These are phyloP conservation scores for Taiozyma sp. DNA, from an alignment of 1,139 yeast species.

Conservation along the genomic window DNA sequence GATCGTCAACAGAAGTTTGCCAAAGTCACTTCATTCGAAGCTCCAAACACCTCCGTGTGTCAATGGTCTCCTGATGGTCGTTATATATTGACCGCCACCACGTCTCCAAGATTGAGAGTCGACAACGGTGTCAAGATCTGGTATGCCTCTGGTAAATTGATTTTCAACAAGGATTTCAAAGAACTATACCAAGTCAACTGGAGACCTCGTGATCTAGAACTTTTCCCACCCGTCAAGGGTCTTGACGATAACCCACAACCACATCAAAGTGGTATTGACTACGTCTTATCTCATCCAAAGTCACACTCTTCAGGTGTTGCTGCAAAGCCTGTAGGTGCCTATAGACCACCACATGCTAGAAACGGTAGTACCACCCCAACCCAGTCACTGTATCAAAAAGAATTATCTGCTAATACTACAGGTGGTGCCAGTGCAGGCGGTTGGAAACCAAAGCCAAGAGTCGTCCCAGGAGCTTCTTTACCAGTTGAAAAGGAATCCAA, in stretches of 20 bases:
- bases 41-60: slow-evolving; percentile 90
- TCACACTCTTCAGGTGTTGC: slow-evolving; percentile 22
- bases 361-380: slow-evolving; percentile 34
- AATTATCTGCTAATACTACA: slow-evolving; percentile 33
- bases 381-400: slow-evolving; percentile 53
- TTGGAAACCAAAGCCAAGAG: slow-evolving; percentile 21
- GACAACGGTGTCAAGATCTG: slow-evolving; percentile 93
- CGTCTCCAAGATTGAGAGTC: slow-evolving; percentile 94
- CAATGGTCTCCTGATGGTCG: slow-evolving; percentile 99
- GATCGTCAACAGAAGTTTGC: slow-evolving; percentile 86
- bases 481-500: slow-evolving; percentile 36
- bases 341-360: slow-evolving; percentile 95
- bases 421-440: slow-evolving; percentile 14
- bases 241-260: slow-evolving; percentile 58
- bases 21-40: slow-evolving; percentile 79
- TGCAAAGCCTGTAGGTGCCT: slow-evolving; percentile 72
- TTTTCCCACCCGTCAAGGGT: slow-evolving; percentile 54
- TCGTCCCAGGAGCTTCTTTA: slow-evolving; percentile 36
- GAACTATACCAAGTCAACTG: slow-evolving; percentile 81
- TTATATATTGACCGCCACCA: slow-evolving; percentile 89
- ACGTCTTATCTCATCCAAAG: slow-evolving; percentile 38
- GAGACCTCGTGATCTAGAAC: slow-evolving; percentile 65
- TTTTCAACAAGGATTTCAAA: slow-evolving; percentile 70
- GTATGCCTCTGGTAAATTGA: slow-evolving; percentile 84
- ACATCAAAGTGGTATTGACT: slow-evolving; percentile 62